phyloP scores from a whole-genome alignment of 1,284 basidiomycete species.

The Cutaneotrichosporon cyanovorans region DNA sequence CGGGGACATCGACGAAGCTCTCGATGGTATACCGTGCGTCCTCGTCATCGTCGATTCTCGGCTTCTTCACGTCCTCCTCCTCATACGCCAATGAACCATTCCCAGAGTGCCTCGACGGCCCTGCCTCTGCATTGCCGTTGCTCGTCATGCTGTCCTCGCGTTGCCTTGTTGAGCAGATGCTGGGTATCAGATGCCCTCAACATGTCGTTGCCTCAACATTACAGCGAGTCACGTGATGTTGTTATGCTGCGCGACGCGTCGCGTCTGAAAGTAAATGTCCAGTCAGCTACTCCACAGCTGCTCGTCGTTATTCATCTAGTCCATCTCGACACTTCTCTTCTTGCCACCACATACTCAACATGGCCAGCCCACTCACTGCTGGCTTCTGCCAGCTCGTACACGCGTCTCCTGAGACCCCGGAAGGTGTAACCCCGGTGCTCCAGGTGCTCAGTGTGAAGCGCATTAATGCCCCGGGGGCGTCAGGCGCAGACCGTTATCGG shows the following conservation, averaged over 20 bases:
- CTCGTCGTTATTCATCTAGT: not conserved
- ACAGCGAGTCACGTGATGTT: constrained; percentile 9
- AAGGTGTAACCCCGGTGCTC: constrained; percentile 55
- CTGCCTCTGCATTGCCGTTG: too few species aligned
- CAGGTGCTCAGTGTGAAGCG: constrained; percentile 78
- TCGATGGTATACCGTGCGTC: constrained; percentile 21
- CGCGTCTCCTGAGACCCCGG: constrained; percentile 24
- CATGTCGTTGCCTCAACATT: not conserved
- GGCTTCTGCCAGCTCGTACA: constrained; percentile 36
- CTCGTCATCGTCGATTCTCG: constrained; percentile 13
- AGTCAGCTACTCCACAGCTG: not conserved
- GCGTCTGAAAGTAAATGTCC: constrained; percentile 11
- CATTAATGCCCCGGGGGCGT: constrained; percentile 48
- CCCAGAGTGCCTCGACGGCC: not conserved
- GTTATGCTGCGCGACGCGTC: constrained; percentile 6
- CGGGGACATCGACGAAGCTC: constrained; percentile 19
- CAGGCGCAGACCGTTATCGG: constrained; percentile 44
- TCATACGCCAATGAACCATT: not conserved
- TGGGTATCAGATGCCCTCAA: not conserved
- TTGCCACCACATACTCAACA: constrained; percentile 7
- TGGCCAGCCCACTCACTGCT: constrained; percentile 34
- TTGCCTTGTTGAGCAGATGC: not conserved
- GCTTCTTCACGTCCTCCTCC: constrained; percentile 3
- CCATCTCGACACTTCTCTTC: not conserved
- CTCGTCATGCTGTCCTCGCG: not conserved